Evolutionary conservation across 305 asterid genomes (phyloP).

Genomic region (Vinca major): DNA sequence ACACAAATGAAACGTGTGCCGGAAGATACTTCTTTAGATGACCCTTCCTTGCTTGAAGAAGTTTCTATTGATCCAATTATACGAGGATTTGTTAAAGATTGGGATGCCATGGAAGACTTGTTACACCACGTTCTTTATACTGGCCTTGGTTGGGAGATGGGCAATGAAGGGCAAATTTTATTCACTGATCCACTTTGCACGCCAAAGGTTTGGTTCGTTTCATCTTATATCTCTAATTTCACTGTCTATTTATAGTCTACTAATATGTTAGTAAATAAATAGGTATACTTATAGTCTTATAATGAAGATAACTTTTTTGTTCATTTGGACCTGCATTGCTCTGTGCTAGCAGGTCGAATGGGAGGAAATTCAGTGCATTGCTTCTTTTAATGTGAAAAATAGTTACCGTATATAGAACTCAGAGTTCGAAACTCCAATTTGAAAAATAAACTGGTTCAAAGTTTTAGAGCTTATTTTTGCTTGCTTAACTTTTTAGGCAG

Average conservation of each 20-base stretch:
- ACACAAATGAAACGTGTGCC: too few relatives aligned
- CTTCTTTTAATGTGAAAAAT: background rate
- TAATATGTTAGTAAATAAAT: background rate
- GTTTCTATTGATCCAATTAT: slow-evolving; percentile 66
- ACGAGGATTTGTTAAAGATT: slow-evolving; percentile 74
- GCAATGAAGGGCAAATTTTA: slow-evolving; percentile 86
- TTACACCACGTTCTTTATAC: slow-evolving; percentile 64
- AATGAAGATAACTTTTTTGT: background rate
- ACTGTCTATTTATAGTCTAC: background rate
- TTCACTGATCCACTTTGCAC: slow-evolving; percentile 91
- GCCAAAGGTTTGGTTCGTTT: slow-evolving; percentile 57
- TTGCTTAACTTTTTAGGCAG: background rate
- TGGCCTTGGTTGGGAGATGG: slow-evolving; percentile 86
- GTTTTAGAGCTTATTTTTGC: background rate
- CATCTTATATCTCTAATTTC: background rate
- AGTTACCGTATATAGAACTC: background rate
- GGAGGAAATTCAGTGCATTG: background rate
- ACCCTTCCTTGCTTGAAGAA: slow-evolving; percentile 49
- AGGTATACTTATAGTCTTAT: background rate
- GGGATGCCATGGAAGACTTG: slow-evolving; percentile 99
- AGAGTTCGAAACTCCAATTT: background rate
- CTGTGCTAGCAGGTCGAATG: background rate
- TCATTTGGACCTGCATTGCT: background rate
- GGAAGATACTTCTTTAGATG: slow-evolving; percentile 47
- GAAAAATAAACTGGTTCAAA: background rate